phyloP scores from a whole-genome alignment of 768 basidiomycete species.

The Leccinum imitatum region DNA sequence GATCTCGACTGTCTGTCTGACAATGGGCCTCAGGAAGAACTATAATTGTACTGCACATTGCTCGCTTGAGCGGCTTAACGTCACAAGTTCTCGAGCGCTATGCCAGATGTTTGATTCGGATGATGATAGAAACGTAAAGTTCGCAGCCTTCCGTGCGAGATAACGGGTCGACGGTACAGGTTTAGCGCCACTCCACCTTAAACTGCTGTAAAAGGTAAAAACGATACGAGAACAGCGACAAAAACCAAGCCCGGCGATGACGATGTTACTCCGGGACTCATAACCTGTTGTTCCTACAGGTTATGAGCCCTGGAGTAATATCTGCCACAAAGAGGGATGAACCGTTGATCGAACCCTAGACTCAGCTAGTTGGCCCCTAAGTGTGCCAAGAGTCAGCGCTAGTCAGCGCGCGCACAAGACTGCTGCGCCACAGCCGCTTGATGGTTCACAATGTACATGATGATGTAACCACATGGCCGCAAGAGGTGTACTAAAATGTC shows the following conservation, averaged over 20 bases:
- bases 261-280: constrained; percentile 17
- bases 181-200: background rate
- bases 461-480: background rate
- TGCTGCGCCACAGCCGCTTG: constrained; percentile 9
- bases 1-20: background rate
- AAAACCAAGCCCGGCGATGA: constrained; percentile 10
- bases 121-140: background rate
- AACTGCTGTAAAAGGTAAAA: background rate
- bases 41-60: background rate
- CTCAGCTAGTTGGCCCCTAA: background rate
- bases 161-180: background rate
- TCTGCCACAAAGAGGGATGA: constrained; percentile 14
- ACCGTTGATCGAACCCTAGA: background rate
- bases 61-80: background rate
- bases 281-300: constrained; percentile 9
- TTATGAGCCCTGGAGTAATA: constrained; percentile 29
- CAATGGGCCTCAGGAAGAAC: background rate
- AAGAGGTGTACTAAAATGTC: background rate
- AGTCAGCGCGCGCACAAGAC: constrained; percentile 1
- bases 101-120: background rate
- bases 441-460: background rate
- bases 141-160: background rate
- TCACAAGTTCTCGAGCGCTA: background rate
- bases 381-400: background rate
- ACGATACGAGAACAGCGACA: constrained; percentile 5